Evolutionary conservation across 768 basidiomycete genomes (phyloP).

Genomic region (Leccinellum luteum): DNA sequence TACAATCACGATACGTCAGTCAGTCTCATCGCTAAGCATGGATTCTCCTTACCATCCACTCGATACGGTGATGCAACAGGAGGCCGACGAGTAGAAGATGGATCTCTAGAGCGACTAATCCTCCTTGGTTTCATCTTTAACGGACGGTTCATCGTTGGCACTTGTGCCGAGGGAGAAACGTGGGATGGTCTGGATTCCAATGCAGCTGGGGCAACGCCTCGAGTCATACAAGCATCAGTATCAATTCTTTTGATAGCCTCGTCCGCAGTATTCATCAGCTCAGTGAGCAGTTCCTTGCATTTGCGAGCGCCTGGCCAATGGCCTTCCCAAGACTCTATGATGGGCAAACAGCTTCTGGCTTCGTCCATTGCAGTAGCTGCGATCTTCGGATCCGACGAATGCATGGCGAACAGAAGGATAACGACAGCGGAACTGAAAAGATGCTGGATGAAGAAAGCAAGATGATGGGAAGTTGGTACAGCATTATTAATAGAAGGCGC

Average conservation of each 20-base stretch:
- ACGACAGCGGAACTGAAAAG: constrained; percentile 88
- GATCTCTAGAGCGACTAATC: constrained; percentile 60
- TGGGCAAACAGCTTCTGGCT: constrained; percentile 65
- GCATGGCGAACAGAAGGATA: constrained; percentile 83
- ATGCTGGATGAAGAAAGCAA: constrained; percentile 88
- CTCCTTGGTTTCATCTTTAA: constrained; percentile 50
- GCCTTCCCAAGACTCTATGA: constrained; percentile 80
- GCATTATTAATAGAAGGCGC: constrained; percentile 83
- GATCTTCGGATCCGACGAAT: constrained; percentile 62
- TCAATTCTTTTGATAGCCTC: constrained; percentile 52
- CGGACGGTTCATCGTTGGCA: constrained; percentile 46
- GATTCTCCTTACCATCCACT: constrained; percentile 52
- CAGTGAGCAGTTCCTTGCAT: constrained; percentile 76
- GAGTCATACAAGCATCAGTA: constrained; percentile 24
- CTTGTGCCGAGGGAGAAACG: constrained; percentile 38
- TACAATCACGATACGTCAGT: constrained; percentile 25
- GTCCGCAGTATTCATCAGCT: constrained; percentile 64
- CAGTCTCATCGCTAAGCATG: constrained; percentile 1
- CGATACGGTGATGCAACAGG: constrained; percentile 64
- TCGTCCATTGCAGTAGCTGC: constrained; percentile 79
- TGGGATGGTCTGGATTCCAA: constrained; percentile 58
- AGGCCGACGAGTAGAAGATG: constrained; percentile 49
- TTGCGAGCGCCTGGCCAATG: constrained; percentile 87
- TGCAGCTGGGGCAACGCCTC: constrained; percentile 31
- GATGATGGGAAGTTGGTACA: constrained; percentile 82